These are phyloP conservation scores for Bondarzewia mesenterica DNA, from an alignment of 1,284 basidiomycete genomes.

Conservation along the genomic window DNA sequence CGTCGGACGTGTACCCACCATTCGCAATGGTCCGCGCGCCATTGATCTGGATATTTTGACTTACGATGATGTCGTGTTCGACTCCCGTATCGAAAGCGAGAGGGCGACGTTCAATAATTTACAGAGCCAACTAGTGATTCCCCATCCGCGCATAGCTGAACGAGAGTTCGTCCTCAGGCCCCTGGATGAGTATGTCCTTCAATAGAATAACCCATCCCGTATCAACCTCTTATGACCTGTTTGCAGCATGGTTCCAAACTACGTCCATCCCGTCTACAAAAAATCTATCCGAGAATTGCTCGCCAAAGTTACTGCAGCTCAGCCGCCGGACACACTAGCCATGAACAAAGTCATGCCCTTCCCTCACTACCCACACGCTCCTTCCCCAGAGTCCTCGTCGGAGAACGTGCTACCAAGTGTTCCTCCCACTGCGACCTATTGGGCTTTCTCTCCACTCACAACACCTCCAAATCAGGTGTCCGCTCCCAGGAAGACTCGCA, in stretches of 20 bases:
- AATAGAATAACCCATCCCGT: not conserved
- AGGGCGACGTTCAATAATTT: slow-evolving; percentile 39
- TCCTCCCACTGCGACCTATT: slow-evolving; percentile 45
- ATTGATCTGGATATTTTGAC: slow-evolving; percentile 90
- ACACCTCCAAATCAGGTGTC: slow-evolving; percentile 16
- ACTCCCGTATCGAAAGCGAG: slow-evolving; percentile 41
- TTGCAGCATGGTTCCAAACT: slow-evolving; percentile 62
- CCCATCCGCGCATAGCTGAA: slow-evolving; percentile 78
- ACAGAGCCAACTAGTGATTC: slow-evolving; percentile 66
- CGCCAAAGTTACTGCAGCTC: slow-evolving; percentile 24
- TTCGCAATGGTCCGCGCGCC: slow-evolving; percentile 82
- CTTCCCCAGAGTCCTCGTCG: slow-evolving; percentile 8
- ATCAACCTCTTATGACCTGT: not conserved
- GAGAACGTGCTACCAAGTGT: slow-evolving; percentile 18
- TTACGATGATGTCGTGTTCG: slow-evolving; percentile 61
- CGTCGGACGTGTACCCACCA: slow-evolving; percentile 79
- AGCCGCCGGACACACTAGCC: slow-evolving; percentile 25
- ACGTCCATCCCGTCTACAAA: slow-evolving; percentile 51
- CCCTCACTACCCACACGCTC: slow-evolving; percentile 39
- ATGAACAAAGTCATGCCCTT: slow-evolving; percentile 67
- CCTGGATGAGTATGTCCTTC: slow-evolving; percentile 69
- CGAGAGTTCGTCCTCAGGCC: slow-evolving; percentile 91
- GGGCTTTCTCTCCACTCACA: slow-evolving; percentile 33
- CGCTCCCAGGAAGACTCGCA: slow-evolving; percentile 39
- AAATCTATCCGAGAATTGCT: slow-evolving; percentile 43